Percentiles rank a stretch among this genome's conserved stretches.
Evolutionary conservation across 2,329 filamentous ascomycete species (phyloP).

Genomic region (Aspergillus sp.): DNA sequence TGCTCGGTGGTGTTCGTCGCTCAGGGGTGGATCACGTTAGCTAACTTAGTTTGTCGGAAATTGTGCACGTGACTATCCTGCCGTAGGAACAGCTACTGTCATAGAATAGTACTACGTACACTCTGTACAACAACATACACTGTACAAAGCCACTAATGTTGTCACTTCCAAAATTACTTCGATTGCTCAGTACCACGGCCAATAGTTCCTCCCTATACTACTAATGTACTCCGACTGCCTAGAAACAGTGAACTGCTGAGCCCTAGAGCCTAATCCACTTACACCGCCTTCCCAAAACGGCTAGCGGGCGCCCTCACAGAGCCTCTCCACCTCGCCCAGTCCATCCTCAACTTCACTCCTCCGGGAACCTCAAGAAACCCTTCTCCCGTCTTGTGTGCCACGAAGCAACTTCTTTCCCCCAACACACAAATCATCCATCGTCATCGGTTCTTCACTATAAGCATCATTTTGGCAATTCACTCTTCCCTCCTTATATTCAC

Average conservation of each 20-base stretch:
- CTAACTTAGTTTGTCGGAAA: neutral
- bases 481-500: neutral
- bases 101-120: too few species aligned
- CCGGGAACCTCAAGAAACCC: slow-evolving; percentile 3
- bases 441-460: slow-evolving; percentile 9
- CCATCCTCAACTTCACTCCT: slow-evolving; percentile 19
- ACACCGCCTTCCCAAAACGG: neutral
- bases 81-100: too few species aligned
- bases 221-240: too few species aligned
- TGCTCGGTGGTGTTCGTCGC: neutral
- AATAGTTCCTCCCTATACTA: too few species aligned
- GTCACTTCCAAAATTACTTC: too few species aligned
- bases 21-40: neutral
- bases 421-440: slow-evolving; percentile 7
- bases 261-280: too few species aligned
- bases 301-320: neutral
- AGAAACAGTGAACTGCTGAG: too few species aligned
- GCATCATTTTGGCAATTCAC: slow-evolving; percentile 6
- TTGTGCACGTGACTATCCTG: too few species aligned
- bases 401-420: slow-evolving; percentile 17
- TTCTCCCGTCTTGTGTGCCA: slow-evolving; percentile 13
- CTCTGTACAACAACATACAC: too few species aligned
- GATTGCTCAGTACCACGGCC: too few species aligned
- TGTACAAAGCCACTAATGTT: too few species aligned
- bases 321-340: slow-evolving; percentile 12